Evolutionary conservation across 2,329 filamentous ascomycete genomes (phyloP), one percentile per base, ranked within the genome.

Genomic region (Daldinia sp.): DNA sequence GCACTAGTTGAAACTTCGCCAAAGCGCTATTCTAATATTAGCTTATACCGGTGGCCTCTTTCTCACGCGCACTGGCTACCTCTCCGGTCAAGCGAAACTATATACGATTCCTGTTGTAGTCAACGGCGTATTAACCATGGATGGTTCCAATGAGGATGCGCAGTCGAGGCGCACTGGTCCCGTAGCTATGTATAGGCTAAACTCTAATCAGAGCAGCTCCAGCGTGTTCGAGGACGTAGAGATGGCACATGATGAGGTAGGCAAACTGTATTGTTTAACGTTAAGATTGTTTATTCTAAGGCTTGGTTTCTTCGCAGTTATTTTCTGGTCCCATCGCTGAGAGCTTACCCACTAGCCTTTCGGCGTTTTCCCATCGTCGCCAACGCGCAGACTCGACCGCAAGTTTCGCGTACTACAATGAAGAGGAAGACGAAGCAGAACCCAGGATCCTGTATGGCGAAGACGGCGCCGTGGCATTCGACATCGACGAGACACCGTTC

Each of bases 221-320:
- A 96, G 92, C 78, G 89, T 97, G 70, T 90, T 97, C 71, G 93
- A 93, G 69, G 93, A 97, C 77, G 94, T 98, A n/a, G 94, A 97
- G 76, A 98, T 99, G 95, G 94, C 95, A 17, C 93, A 96, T 52
- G 92, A 97, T 76, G 94, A 98, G 86, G 92, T 95, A 64, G 17
- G 67, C 34, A 8, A 47, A 37, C 27, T 37, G 15, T 56, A 35
- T 19, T 54, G 51, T 37, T 21, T 34, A 49, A 49, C 49, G 39
- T 43, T 61, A 21, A 30, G 37, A 63, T 51, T 43, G 27, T 32
- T 39, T n/a, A 63, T 67, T 50, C 67, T 71, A 67, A 72, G 64
- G 34, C 57, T 53, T 60, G 48, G n/a, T 15, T 15, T 13, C 57
- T 49, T 32, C 58, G 41, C 63, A 87, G 84, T 86, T 96, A 48